Conservation (phyloP, 2,329 filamentous ascomycete genomes). For the Ophiostoma quercus region DNA sequence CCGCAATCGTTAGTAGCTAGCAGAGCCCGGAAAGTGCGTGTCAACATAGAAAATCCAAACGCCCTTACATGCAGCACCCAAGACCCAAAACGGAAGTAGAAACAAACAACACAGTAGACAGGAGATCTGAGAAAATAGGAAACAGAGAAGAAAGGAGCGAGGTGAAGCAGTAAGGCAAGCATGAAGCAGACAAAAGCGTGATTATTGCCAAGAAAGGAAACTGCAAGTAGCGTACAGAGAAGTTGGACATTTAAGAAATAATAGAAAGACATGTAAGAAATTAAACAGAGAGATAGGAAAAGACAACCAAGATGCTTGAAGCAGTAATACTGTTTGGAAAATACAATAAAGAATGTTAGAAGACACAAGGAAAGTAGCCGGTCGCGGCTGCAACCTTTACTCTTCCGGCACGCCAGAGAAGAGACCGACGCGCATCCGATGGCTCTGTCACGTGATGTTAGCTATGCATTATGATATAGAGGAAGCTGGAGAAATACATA, state of each 20-base stretch:
- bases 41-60: slow-evolving; percentile 24
- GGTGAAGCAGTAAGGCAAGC: background rate
- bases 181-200: background rate
- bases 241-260: slow-evolving; percentile 1
- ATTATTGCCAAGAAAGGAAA: slow-evolving; percentile 14
- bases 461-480: slow-evolving; percentile 19
- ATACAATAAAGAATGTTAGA: slow-evolving; percentile 9
- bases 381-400: slow-evolving; percentile 10
- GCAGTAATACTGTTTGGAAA: slow-evolving; percentile 7
- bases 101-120: slow-evolving; percentile 1
- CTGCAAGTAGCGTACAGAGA: slow-evolving; percentile 13
- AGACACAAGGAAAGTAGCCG: slow-evolving; percentile 10
- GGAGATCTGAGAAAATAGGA: background rate
- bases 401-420: slow-evolving; percentile 67
- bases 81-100: slow-evolving; percentile 10
- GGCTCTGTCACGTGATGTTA: slow-evolving; percentile 51
- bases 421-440: slow-evolving; percentile 70
- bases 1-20: slow-evolving; percentile 7
- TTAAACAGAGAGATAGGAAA: slow-evolving; percentile 13
- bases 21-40: slow-evolving; percentile 8
- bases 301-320: slow-evolving; percentile 14
- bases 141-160: slow-evolving; percentile 1
- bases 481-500: slow-evolving; percentile 45
- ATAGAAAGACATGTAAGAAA: slow-evolving; percentile 18
- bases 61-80: slow-evolving; percentile 25